Evolutionary conservation across 169 alveolate genomes (phyloP), one percentile per base, ranked within the genome.

Genomic region (Theileria sp.): DNA sequence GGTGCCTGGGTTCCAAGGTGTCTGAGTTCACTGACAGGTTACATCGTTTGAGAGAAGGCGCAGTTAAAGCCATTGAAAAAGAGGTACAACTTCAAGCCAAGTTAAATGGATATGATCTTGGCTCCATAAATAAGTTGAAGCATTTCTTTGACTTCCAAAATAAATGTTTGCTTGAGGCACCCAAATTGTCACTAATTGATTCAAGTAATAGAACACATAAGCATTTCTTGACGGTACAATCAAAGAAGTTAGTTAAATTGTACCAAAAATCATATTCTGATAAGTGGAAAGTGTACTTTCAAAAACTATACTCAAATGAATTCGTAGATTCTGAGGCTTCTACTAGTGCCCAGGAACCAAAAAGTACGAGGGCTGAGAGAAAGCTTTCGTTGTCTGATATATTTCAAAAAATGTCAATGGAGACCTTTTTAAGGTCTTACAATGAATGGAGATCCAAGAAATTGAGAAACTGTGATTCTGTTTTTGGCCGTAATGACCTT

Each of bases 51-150:
- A 74, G 72, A 38, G 80, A 74, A 30, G 4, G 28, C 3, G 80
- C 80, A 7, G n/a, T 74, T 21, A 61, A 61, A 23, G 75, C 60
- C 17, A 25, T 60, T 21, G 80, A 74, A 25, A 74, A 74, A 25
- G 32, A 21, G 17, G 61, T 74, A 7, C 80, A 74, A 28, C 9
- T n/a, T 5, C 38, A 60, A 6, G 80, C 72, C 23, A 65, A 15
- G 19, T 2, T 12, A 19, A 74, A 68, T 30, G 30, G 13, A 23
- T 74, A 74, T 28, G 80, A 74, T 25, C 17, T 60, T 3, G 32
- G 23, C 28, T 74, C 80, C 10, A 60, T 74, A 15, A 51, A 15
- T 2, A 54, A 58, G 60, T 28, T 74, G 17, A 74, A 74, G n/a
- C 13, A 30, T 36, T 58, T 60, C 38, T 74, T 74, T 30, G 72